Evolutionary conservation across 2,329 filamentous ascomycete genomes (phyloP), one percentile per base, ranked within the genome.

Genomic region (Nannizziopsis arthrosporioides): DNA sequence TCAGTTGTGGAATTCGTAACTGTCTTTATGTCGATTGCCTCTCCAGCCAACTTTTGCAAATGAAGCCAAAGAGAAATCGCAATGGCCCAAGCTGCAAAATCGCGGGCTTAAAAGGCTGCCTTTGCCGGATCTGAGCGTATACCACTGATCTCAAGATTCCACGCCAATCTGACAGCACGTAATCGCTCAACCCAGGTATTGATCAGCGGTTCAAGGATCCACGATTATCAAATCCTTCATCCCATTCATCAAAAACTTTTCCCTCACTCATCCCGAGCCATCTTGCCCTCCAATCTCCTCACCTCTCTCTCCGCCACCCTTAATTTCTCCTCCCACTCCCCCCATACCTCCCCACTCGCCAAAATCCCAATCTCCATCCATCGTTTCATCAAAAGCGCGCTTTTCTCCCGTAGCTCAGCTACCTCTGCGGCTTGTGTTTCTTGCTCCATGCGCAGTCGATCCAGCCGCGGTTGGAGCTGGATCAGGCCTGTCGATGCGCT

Each of bases 301-400:
- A 90, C 71, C 7, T 71, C 70, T 47, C 77, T 74, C 66, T 92
- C 85, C 6, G 79, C 75, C 51, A 73, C 70, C 63, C 77, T 76
- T 10, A 89, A 64, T 43, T 83, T 72, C 31, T 76, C 73, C 65
- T 93, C 84, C 60, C 82, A 79, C 44, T 82, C 78, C 17, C 82
- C 82, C 68, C 87, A 81, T 50, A 76, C 75, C 55, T 80, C 76
- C 0, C 82, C 82, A 55, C 78, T 78, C 9, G 75, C 74, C 42
- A 94, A 68, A 38, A 92, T 72, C 2, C 80, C 78, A 18, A 77
- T 69, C 61, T 88, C 81, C 64, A 90, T 88, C 82, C 86, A 93
- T 32, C 71, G 66, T 54, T 81, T 75, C 51, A 87, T 66, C 18
- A 76, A 68, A 53, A 63, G 63, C 19, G 69, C 69, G 46, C 68